phyloP scores from a whole-genome alignment of 768 basidiomycete genomes.

The Infundibulicybe gibba region DNA sequence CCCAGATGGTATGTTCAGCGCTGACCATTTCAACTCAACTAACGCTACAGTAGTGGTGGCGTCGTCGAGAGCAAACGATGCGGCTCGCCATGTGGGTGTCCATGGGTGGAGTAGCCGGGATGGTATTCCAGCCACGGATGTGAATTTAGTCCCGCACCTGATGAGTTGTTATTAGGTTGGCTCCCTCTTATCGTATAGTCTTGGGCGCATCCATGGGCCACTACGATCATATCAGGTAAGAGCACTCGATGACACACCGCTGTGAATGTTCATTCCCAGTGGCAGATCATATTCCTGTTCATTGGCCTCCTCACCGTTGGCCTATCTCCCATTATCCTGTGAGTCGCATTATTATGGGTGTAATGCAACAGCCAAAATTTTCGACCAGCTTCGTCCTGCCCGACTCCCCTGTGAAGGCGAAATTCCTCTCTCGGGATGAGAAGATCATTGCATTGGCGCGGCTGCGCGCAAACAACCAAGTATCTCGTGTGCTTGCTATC shows the following conservation, averaged over 20 bases:
- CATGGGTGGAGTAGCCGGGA: too few relatives aligned
- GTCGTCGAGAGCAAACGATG: too few relatives aligned
- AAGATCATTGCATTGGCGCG: conserved; percentile 39
- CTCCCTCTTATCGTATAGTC: too few relatives aligned
- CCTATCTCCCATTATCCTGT: conserved; percentile 32
- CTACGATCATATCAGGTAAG: conserved; percentile 34
- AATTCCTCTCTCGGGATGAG: conserved; percentile 36
- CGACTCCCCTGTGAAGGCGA: conserved; percentile 37
- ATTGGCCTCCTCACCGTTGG: conserved; percentile 37
- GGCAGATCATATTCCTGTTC: conserved; percentile 40
- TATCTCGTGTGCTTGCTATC: too few relatives aligned
- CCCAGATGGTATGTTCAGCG: too few relatives aligned
- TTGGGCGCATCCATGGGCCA: too few relatives aligned
- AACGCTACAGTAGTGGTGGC: too few relatives aligned
- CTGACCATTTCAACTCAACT: too few relatives aligned
- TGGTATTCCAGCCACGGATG: too few relatives aligned
- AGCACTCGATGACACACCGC: conserved; percentile 8
- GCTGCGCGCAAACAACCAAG: conserved; percentile 38
- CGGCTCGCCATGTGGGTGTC: too few relatives aligned
- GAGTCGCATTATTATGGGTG: conserved; percentile 3
- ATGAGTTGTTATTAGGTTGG: too few relatives aligned
- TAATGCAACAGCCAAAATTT: not conserved
- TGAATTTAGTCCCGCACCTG: too few relatives aligned
- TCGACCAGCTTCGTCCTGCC: conserved; percentile 33
- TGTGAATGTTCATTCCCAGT: not conserved